Conservation (phyloP, 192 early-diverging fungal species). For the Entomortierella chlamydospora region DNA sequence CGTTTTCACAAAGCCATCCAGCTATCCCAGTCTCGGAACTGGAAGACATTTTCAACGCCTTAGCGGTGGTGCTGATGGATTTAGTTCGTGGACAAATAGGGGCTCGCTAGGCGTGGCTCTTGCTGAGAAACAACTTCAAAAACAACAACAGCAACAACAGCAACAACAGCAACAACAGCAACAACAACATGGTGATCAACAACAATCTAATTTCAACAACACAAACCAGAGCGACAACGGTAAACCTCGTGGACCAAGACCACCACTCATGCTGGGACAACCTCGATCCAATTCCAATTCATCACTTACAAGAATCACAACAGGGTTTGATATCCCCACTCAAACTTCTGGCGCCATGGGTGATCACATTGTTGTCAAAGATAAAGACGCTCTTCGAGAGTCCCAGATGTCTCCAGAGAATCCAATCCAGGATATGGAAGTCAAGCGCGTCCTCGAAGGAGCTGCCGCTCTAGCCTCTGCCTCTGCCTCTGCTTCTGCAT, state of each 20-base stretch:
- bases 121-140: conserved; percentile 11
- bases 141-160: conserved; percentile 15
- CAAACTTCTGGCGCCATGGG: not conserved
- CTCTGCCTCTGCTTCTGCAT: not conserved
- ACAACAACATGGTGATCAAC: not conserved
- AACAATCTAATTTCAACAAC: conserved; percentile 25
- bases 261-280: conserved; percentile 34
- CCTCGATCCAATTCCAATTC: conserved; percentile 35
- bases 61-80: conserved; percentile 7
- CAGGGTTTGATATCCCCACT: conserved; percentile 31
- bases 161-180: conserved; percentile 13
- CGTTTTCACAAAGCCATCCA: conserved; percentile 44
- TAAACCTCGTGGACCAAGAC: conserved; percentile 51
- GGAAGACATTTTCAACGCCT: conserved; percentile 24
- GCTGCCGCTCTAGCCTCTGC: conserved; percentile 29
- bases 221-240: conserved; percentile 31
- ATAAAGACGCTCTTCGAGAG: conserved; percentile 5
- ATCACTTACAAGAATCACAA: conserved; percentile 19
- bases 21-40: conserved; percentile 39
- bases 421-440: conserved; percentile 48
- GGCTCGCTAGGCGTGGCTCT: conserved; percentile 7
- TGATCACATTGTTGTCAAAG: not conserved
- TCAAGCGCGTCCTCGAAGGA: conserved; percentile 49
- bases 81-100: conserved; percentile 9
- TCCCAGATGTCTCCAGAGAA: conserved; percentile 41